Percentiles rank a stretch among this genome's conserved stretches.
phyloP scores from a whole-genome alignment of 148 eudicot species.

The Fagopyrum esculentum region DNA sequence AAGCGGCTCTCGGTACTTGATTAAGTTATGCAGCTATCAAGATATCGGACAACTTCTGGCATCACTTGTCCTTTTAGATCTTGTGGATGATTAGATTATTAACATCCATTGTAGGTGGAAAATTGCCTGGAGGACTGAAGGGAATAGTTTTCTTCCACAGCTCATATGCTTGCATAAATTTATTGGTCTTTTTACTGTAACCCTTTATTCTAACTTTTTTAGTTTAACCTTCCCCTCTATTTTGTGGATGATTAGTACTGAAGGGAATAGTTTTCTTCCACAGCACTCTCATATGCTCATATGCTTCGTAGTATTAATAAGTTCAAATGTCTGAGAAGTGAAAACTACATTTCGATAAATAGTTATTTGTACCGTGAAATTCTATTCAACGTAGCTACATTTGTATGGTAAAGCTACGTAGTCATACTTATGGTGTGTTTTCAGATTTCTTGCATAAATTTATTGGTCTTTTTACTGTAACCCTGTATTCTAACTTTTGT shows the following conservation, averaged over 20 bases:
- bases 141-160: neutral
- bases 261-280: neutral
- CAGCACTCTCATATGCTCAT: neutral
- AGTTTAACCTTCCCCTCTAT: neutral
- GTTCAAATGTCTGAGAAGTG: neutral
- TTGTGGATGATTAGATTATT: neutral
- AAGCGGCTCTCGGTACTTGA: too few species aligned
- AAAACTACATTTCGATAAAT: neutral
- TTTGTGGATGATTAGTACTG: neutral
- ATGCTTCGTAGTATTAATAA: neutral
- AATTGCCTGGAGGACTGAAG: neutral
- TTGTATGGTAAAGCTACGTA: neutral
- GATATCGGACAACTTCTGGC: neutral
- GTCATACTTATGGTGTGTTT: too few species aligned
- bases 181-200: too few species aligned
- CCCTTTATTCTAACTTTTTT: too few species aligned
- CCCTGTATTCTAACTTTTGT: neutral
- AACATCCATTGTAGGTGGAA: neutral
- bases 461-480: neutral
- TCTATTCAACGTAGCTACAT: neutral
- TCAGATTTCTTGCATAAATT: neutral
- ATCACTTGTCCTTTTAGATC: neutral
- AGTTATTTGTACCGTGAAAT: neutral
- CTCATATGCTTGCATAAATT: too few species aligned
- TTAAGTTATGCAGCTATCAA: neutral